Evolutionary conservation across 2,329 filamentous ascomycete species (phyloP), one percentile per base, ranked within the genome.

Genomic region (Cryphonectria naterciae): DNA sequence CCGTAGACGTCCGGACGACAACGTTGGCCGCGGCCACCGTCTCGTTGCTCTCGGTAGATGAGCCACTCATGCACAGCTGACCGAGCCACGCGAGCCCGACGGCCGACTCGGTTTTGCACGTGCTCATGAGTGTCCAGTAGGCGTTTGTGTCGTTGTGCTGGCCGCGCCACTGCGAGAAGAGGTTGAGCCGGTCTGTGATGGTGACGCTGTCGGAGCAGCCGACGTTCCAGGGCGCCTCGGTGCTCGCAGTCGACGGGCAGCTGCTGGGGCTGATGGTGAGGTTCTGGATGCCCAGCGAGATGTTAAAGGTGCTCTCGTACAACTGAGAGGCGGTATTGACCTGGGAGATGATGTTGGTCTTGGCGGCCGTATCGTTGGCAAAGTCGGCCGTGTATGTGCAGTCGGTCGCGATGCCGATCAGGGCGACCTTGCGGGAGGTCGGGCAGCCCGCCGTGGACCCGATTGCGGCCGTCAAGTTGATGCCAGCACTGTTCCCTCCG

Each of bases 51-150:
- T 80, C 83, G 39, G 84, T 84, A 37, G 81, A 82, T 2, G 92
- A 85, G 39, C 87, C 87, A 39, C 81, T 78, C 41, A 88, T 84
- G 79, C 96, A 98, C 58, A 95, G 88, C 80, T 97, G 94, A 64
- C 95, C 95, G 43, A 97, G 85, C 95, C 96, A 99, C 13, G 95
- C 93, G 54, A 98, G 86, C 2, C 95, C 95, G 65, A 99, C 95
- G 70, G 96, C 94, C 43, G 92, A 88, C 65, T 90, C 92, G 0
- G 94, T 97, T 75, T 90, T 88, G 80, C 94, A 97, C 22, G 88
- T 94, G 68, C 90, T 95, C 77, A 97, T 85, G 41, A 97, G 85
- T 3, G 93, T 97, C 95, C 95, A 99, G 81, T 97, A 97, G 22
- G 95, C 95, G 80, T 97, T 97, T 67, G 81, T 86, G 80, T 99